phyloP scores from a whole-genome alignment of 2,329 filamentous ascomycete species.

The Pleurostoma richardsiae region DNA sequence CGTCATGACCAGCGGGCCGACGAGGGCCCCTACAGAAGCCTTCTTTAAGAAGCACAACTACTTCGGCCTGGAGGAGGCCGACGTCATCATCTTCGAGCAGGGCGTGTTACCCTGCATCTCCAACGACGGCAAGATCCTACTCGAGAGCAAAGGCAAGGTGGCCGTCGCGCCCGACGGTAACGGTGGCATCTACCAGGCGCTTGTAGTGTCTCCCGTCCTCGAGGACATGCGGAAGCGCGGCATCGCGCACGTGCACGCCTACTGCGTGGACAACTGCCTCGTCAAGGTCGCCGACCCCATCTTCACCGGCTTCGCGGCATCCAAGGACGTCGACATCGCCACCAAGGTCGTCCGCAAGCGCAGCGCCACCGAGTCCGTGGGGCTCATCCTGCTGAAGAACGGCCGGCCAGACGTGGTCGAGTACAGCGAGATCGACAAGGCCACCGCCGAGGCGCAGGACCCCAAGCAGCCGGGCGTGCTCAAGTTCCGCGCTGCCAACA shows the following conservation, averaged over 20 bases:
- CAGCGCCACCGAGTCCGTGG: constrained; percentile 91
- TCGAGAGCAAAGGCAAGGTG: constrained; percentile 85
- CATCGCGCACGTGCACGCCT: constrained; percentile 91
- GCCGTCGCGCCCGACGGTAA: constrained; percentile 97
- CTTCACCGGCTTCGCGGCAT: constrained; percentile 90
- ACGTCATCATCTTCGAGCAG: constrained; percentile 93
- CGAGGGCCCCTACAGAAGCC: constrained; percentile 81
- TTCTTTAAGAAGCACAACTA: constrained; percentile 89
- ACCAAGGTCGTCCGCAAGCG: constrained; percentile 99
- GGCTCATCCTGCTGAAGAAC: constrained; percentile 90
- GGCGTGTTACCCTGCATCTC: constrained; percentile 95
- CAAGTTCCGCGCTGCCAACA: constrained; percentile 97
- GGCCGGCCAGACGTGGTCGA: constrained; percentile 96
- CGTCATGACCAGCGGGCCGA: constrained; percentile 98
- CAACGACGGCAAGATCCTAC: constrained; percentile 93
- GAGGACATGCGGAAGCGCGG: constrained; percentile 85
- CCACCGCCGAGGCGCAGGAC: constrained; percentile 86
- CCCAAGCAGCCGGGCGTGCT: constrained; percentile 73
- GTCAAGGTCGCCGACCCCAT: constrained; percentile 96
- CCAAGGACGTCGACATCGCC: constrained; percentile 86
- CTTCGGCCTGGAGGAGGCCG: constrained; percentile 81
- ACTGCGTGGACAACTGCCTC: constrained; percentile 99
- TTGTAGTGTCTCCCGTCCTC: constrained; percentile 74
- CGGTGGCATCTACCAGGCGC: constrained; percentile 90
- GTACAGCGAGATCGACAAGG: constrained; percentile 92